phyloP scores from a whole-genome alignment of 2,329 filamentous ascomycete species.

The Xylaria sp. region DNA sequence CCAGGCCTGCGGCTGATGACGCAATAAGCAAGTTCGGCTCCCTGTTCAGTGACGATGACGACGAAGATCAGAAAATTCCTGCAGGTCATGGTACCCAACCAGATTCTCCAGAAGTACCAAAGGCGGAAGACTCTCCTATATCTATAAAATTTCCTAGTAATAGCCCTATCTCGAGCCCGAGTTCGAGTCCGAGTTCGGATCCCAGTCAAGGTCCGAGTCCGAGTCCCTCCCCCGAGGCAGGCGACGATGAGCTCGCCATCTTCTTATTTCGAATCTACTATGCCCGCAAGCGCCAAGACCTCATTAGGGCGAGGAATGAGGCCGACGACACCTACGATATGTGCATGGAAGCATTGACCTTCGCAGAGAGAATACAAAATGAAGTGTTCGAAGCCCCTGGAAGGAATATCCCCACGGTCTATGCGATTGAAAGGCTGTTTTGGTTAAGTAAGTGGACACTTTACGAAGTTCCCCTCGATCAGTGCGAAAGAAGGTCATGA shows the following conservation, averaged over 20 bases:
- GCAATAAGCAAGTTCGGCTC: not conserved
- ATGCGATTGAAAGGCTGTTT: constrained; percentile 9
- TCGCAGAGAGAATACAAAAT: not conserved
- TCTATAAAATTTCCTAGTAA: no score
- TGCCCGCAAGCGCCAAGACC: not conserved
- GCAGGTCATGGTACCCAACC: not conserved
- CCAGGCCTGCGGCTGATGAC: not conserved
- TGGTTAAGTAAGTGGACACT: constrained; percentile 19
- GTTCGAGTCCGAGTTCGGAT: not conserved
- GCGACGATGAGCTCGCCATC: not conserved
- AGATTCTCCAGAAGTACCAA: not conserved
- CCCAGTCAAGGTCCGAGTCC: not conserved
- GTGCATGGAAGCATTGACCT: not conserved
- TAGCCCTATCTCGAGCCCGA: not conserved
- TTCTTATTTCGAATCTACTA: not conserved
- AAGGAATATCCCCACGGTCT: constrained; percentile 15
- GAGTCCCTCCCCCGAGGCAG: not conserved
- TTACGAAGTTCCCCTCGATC: not conserved
- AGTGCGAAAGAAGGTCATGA: no score
- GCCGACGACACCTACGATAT: not conserved
- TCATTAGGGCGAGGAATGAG: not conserved
- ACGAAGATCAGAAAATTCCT: not conserved
- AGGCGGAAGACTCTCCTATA: no score
- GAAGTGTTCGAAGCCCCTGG: constrained; percentile 12
- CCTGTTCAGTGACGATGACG: not conserved